Percentiles rank a stretch among this genome's conserved stretches.
These are phyloP conservation scores for Cercophora samala DNA, from an alignment of 495 filamentous ascomycete genomes.

Conservation along the genomic window DNA sequence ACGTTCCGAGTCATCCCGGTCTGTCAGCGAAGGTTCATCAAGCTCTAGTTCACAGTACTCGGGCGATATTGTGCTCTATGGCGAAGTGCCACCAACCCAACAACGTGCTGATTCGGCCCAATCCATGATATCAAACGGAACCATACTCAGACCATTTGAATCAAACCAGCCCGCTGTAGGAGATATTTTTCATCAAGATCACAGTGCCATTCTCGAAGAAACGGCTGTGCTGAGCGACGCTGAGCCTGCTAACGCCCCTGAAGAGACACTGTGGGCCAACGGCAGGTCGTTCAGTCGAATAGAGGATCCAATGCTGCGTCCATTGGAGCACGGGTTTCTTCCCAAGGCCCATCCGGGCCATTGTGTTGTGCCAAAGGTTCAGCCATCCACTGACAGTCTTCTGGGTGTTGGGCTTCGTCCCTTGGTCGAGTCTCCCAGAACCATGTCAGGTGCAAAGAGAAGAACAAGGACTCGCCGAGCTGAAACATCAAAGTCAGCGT, in stretches of 20 bases:
- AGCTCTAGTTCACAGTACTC: not conserved
- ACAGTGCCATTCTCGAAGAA: not conserved
- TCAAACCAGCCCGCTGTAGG: not conserved
- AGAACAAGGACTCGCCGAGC: slow-evolving; percentile 7
- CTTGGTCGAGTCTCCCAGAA: not conserved
- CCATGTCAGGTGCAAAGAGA: not conserved
- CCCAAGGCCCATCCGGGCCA: slow-evolving; percentile 8
- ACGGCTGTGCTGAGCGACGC: not conserved
- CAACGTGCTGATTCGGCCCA: not conserved
- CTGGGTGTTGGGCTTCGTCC: not conserved
- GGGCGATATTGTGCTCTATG: not conserved
- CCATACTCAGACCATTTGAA: not conserved
- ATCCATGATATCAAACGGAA: not conserved
- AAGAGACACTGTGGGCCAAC: slow-evolving; percentile 4
- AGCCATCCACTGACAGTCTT: slow-evolving; percentile 7
- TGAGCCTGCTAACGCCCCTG: not conserved
- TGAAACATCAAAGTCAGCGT: slow-evolving; percentile 16
- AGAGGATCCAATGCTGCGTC: not conserved
- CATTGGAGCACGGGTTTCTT: not conserved
- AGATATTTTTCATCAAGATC: not conserved
- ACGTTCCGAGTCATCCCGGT: not conserved
- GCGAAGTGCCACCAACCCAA: not conserved
- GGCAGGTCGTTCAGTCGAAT: not conserved
- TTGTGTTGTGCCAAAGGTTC: slow-evolving; percentile 11
- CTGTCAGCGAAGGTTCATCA: not conserved